Evolutionary conservation across 345 rosid species (phyloP), one percentile per base, ranked within the genome.

Genomic region (Cardamine chenopodiifolia): DNA sequence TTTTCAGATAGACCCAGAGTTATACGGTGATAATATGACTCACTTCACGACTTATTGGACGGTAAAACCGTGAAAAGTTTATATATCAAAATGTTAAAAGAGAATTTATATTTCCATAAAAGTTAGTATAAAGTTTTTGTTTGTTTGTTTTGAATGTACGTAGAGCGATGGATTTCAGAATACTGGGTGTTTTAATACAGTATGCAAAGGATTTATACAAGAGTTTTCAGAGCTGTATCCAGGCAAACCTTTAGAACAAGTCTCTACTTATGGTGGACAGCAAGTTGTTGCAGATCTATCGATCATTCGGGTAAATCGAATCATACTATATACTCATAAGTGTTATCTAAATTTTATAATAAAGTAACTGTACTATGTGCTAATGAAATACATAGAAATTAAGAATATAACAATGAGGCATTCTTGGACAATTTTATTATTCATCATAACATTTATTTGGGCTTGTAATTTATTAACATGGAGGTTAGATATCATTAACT

Each of bases 31-130:
- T 28, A 44, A 4, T 10, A 8, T 13, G 34, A 25, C 37, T 42
- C 52, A 29, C 14, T 63, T 63, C 68, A 63, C 39, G 4, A 63
- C 25, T 26, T 63, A 63, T 63, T 44, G 54, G 54, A 44, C 68
- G 54, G 68, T 63, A 44, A 26, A 26, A 42, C 8, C 3, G 2
- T 25, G 34, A 39, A 62, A 3, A 37, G 0, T 62, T 12, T 40
- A 40, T 40, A 39, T 39, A 31, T 23, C 48, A 39, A 62, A 22
- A 62, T 12, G 3, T 20, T 12, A 19, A 28, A 28, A 4, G 14
- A 28, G 8, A n/a, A 40, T 32, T 18, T 62, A 35, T 19, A 12
- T 59, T 52, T 52, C n/a, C n/a, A 50, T 5, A 6, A 22, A 22
- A 4, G 1, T 20, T 22, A 50, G 5, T 15, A 42, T 13, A 42